Base-by-base conservation (phyloP, 1,284 basidiomycete species). In the Schizopora paradoxa region DNA sequence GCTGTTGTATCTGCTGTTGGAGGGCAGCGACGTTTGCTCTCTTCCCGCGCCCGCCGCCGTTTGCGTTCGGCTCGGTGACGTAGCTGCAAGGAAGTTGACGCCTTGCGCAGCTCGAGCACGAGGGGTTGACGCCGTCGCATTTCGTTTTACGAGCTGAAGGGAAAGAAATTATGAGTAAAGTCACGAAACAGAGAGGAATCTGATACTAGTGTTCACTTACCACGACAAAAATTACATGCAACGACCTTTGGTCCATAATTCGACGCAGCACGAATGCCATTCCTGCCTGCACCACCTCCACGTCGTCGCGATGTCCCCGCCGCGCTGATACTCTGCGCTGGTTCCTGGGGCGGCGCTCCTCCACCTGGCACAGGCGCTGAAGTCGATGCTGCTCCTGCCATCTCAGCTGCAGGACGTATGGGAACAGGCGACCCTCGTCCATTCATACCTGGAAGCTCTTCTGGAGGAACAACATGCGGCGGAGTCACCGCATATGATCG, bases 151-250 rank as follows among this genome's bases (percentile, higher is more conserved):
- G 85, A 26, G 85, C 86, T 88, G 54, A 31, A 55, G 41, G 36
- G 25, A 49, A 41, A 36, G 42, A 50, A 50, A 52, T 14, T 37
- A 37, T 42, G 26, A 45, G 40, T 22, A 35, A 38, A 41, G 47
- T 8, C 40, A 47, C n/a, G 50, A 37, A 38, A 54, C 37, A 31
- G 23, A 26, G 6, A 40, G 37, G n/a, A 32, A 4, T 31, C 4
- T 25, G 13, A 19, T 14, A 7, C 31, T 14, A 23, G 41, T 36
- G 6, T 36, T 4, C 19, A 68, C 77, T 48, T 58, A 87, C 86
- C 83, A 69, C 86, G 74, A 65, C 86, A 88, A 59, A 84, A 84
- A 61, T 88, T 87, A 65, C 85, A 88, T 6, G 85, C 85, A 25
- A 88, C 86, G 14, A 87, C 82, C 60, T 88, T 88, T 42, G 85